Base-by-base conservation (phyloP, 176 grass and related monocot species). In the Urochloa ruziziensis region DNA sequence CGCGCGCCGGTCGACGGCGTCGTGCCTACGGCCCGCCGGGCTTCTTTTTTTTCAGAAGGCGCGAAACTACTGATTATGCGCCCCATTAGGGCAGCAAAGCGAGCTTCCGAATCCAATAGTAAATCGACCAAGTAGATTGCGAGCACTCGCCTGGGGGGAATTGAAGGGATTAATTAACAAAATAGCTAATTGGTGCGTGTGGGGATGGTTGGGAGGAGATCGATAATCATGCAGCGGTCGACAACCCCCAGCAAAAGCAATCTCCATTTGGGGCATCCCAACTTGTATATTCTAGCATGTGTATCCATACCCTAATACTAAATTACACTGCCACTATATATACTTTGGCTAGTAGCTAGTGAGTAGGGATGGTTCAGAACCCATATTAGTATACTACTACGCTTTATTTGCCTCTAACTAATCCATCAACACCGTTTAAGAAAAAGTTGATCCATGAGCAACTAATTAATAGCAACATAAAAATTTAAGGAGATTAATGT, bases 81-180 rank as follows among this genome's bases (percentile, higher is more conserved):
- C 88, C 88, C 88, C 80, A 58, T 68, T 80, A 60, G 69, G 84
- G 84, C 80, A 83, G 78, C 88, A 90, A 87, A 62, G 79, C 24
- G 14, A 85, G 83, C 78, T 85, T 46, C 25, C 27, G 33, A 74
- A 90, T 90, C 80, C 44, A 78, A n/a, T 51, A 67, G 84, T 78
- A 67, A 90, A 81, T 74, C 84, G 42, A 48, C 36, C 84, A 16
- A 52, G 74, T 80, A 79, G 62, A 35, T 9, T 9, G 36, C 54
- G 17, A 51, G 88, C 79, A 52, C 72, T 79, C 74, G 40, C 74
- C 53, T 79, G 66, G 88, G 73, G 66, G 47, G 27, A 37, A 65
- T n/a, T 36, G 48, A 61, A 25, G 25, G 30, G 37, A 78, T 74
- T 86, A 78, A 48, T 90, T 73, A 86, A 90, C 82, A 83, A 90